A percentile compares a stretch with the other conserved stretches of the same genome.
phyloP scores from a whole-genome alignment of 768 basidiomycete genomes.

The Kwoniella pini region DNA sequence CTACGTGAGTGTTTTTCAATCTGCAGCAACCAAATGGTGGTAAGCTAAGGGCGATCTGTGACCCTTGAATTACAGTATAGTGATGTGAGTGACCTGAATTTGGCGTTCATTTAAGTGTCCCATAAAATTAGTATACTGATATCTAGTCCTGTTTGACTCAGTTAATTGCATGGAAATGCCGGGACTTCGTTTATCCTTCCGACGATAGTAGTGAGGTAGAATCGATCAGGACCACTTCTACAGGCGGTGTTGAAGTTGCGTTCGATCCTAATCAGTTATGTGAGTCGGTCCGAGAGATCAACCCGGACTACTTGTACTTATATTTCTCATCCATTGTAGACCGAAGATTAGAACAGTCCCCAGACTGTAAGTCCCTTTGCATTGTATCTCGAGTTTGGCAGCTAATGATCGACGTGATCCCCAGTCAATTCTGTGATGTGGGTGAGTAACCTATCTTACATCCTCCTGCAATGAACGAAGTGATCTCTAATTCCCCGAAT shows the following conservation, averaged over 20 bases:
- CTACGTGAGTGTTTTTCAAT: constrained; percentile 26
- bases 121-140: too few species aligned
- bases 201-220: constrained; percentile 8
- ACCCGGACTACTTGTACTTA: background rate
- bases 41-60: too few species aligned
- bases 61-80: constrained; percentile 4
- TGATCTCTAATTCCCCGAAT: too few species aligned
- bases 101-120: too few species aligned
- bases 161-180: constrained; percentile 22
- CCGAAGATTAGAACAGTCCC: background rate
- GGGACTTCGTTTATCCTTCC: constrained; percentile 17
- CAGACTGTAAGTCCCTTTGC: background rate
- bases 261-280: constrained; percentile 31
- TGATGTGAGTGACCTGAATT: too few species aligned
- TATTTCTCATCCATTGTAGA: background rate
- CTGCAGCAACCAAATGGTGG: too few species aligned
- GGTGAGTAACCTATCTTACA: constrained; percentile 15
- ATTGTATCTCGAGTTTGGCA: too few species aligned
- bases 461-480: too few species aligned
- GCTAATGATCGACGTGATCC: too few species aligned
- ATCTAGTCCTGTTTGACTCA: background rate
- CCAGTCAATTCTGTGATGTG: constrained; percentile 32
- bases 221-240: constrained; percentile 5
- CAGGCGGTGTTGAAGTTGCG: background rate
- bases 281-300: background rate